Conservation (phyloP, 202 grass and related monocot species). For the Setaria viridis region DNA sequence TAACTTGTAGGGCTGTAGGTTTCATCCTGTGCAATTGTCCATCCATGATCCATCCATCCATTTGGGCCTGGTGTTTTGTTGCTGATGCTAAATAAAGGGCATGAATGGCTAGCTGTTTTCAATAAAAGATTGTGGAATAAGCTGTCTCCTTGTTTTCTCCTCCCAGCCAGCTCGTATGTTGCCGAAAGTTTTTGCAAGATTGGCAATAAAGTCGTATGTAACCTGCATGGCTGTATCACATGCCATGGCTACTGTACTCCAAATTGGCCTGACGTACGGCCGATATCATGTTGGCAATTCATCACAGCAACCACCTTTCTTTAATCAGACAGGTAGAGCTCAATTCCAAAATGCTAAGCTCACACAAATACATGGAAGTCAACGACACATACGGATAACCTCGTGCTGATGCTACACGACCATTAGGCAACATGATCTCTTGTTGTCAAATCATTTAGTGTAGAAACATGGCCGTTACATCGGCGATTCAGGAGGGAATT, state of each 20-base stretch:
- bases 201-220: not conserved
- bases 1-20: not conserved
- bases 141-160: not conserved
- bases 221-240: not conserved
- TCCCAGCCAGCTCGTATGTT: not conserved
- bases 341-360: not conserved
- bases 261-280: not conserved
- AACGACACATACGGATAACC: not conserved
- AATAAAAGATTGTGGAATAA: slow-evolving; percentile 22
- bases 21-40: not conserved
- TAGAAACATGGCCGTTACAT: not conserved
- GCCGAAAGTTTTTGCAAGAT: not conserved
- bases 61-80: not conserved
- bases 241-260: not conserved
- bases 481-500: not conserved
- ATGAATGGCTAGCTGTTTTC: not conserved
- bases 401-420: not conserved
- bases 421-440: not conserved
- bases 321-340: not conserved
- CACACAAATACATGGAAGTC: slow-evolving; percentile 3
- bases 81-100: not conserved
- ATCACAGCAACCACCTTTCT: not conserved
- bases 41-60: not conserved
- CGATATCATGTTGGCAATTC: not conserved
- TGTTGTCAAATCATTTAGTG: not conserved